Evolutionary conservation across 345 rosid genomes (phyloP), one percentile per base, ranked within the genome.

Genomic region (Pseudoturritis turrita): DNA sequence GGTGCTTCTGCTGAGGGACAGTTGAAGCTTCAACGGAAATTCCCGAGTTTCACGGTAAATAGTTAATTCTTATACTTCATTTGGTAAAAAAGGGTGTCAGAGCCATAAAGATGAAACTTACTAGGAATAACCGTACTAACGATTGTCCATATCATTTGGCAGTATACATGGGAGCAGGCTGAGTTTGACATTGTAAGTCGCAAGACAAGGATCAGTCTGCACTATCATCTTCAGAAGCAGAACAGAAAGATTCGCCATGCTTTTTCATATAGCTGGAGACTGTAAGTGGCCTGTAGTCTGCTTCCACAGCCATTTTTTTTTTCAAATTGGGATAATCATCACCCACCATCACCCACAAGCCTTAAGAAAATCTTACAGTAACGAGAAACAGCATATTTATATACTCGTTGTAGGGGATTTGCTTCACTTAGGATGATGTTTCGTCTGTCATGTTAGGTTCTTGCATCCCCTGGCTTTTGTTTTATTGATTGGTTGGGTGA

Each of bases 161-260:
- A 91, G 97, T 89, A 91, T 71, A 80, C 85, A 2, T 89, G 97
- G 94, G 96, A 89, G 83, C 97, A 91, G 76, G 93, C 86, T 66
- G 97, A 89, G 71, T 91, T 91, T 49, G 84, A 91, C 76, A 89
- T 91, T 19, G 43, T 91, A 23, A 84, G 61, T 76, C 87, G 96
- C 44, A 88, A 83, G 78, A 87, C 97, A 60, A 86, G 90, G 83
- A 93, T 88, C 60, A 88, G 96, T 78, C 89, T 93, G 70, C 98
- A 93, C 61, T 93, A 79, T 68, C 86, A 90, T 80, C 90, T 88
- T 51, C 82, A 69, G 63, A 88, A 87, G 80, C 93, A 84, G 60
- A 90, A 87, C 88, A 93, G 81, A 68, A 88, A 87, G 75, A 64
- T 90, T 33, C 89, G 88, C 54, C 85, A 87, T 64, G 97, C 94